These are phyloP conservation scores for Calendula officinalis DNA, from an alignment of 129 eudicot species.

Conservation along the genomic window DNA sequence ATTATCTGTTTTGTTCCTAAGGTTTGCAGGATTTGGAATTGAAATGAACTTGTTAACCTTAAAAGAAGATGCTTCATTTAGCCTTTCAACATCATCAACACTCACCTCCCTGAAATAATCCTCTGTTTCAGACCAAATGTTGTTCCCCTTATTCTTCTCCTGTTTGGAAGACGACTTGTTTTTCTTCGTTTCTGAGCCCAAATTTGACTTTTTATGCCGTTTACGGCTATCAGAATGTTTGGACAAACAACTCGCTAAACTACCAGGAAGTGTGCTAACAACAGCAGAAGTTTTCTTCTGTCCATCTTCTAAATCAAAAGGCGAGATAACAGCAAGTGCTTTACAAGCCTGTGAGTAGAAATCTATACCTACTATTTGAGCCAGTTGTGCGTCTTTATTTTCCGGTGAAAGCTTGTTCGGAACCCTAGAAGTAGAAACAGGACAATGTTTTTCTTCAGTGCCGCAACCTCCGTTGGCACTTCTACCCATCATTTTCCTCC, in stretches of 20 bases:
- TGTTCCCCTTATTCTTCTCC: conserved; percentile 42
- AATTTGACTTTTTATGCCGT: conserved; percentile 76
- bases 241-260: conserved; percentile 49
- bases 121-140: conserved; percentile 75
- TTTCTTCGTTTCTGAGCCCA: conserved; percentile 48
- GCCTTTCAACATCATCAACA: conserved; percentile 58
- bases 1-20: not conserved
- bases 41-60: conserved; percentile 29
- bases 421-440: conserved; percentile 42
- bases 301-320: conserved; percentile 68
- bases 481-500: conserved; percentile 59
- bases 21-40: conserved; percentile 41
- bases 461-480: conserved; percentile 67
- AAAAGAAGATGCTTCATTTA: conserved; percentile 33
- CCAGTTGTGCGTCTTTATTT: conserved; percentile 12
- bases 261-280: conserved; percentile 53
- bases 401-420: conserved; percentile 28
- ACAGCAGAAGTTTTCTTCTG: conserved; percentile 19
- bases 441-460: conserved; percentile 51
- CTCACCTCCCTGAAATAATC: conserved; percentile 75
- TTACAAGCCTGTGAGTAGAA: conserved; percentile 79
- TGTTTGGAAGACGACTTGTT: conserved; percentile 42
- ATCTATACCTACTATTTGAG: conserved; percentile 38
- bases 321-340: conserved; percentile 66
- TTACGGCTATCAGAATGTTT: conserved; percentile 57